Percentiles rank a stretch among this genome's conserved stretches.
Conservation (phyloP, 2,329 filamentous ascomycete species). For the Pezicula rhizophila region DNA sequence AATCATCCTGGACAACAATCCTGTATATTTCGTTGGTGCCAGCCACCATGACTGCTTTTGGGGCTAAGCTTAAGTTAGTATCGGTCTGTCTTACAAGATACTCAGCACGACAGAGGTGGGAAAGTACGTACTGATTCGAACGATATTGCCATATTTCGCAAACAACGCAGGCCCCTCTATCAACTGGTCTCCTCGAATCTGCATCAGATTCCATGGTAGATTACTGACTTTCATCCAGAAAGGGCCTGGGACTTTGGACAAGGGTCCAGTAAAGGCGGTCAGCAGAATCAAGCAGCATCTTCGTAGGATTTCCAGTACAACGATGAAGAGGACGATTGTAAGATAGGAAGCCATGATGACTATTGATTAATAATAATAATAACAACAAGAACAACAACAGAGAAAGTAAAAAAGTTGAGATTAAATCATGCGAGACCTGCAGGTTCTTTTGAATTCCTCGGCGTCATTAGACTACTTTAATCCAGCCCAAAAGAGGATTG, state of each 20-base stretch:
- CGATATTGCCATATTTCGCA: conserved; percentile 14
- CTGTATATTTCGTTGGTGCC: conserved; percentile 9
- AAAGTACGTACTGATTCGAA: conserved; percentile 10
- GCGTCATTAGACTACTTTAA: too few relatives aligned
- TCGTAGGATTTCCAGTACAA: conserved; percentile 7
- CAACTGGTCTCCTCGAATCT: conserved; percentile 11
- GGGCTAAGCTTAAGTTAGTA: conserved; percentile 3
- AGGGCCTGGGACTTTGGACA: conserved; percentile 16
- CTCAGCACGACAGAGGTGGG: background rate
- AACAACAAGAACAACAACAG: too few relatives aligned
- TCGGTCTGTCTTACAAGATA: background rate
- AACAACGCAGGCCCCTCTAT: conserved; percentile 4
- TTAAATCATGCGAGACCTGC: too few relatives aligned
- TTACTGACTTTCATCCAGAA: conserved; percentile 6
- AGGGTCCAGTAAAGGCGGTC: conserved; percentile 10
- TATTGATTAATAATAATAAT: background rate
- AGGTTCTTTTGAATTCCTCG: too few relatives aligned
- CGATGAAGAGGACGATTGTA: background rate
- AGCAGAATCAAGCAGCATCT: conserved; percentile 5
- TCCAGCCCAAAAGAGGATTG: too few relatives aligned
- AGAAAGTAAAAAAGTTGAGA: too few relatives aligned
- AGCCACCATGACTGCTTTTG: conserved; percentile 10
- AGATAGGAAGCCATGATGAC: background rate
- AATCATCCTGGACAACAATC: conserved; percentile 13
- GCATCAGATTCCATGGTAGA: conserved; percentile 10